Conservation (phyloP, 805 yeast genomes). For the Cyberlindnera meyerae region DNA sequence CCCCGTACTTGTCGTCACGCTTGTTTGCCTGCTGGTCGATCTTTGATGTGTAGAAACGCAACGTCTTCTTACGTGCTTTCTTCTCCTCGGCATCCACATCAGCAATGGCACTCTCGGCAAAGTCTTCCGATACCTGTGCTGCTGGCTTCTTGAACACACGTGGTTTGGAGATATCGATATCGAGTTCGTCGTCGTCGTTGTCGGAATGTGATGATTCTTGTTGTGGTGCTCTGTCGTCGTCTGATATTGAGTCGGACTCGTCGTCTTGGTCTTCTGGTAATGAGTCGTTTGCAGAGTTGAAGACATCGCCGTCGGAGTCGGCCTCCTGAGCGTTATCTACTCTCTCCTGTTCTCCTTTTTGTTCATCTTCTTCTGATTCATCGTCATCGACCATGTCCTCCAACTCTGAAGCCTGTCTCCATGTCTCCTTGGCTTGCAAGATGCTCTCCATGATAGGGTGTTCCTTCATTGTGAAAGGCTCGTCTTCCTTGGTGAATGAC, state of each 20-base stretch:
- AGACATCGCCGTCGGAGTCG: constrained; percentile 16
- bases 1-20: constrained; percentile 55
- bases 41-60: constrained; percentile 94
- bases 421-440: constrained; percentile 74
- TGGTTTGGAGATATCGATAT: constrained; percentile 47
- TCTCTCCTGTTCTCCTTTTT: constrained; percentile 10
- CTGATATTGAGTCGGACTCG: background rate
- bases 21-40: constrained; percentile 79
- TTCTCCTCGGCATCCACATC: constrained; percentile 87
- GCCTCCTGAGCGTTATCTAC: constrained; percentile 2
- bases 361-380: constrained; percentile 19
- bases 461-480: constrained; percentile 67
- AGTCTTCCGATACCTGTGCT: constrained; percentile 42
- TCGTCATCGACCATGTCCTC: constrained; percentile 26
- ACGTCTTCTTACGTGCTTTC: constrained; percentile 67
- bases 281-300: constrained; percentile 14
- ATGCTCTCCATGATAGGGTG: constrained; percentile 88
- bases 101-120: constrained; percentile 66
- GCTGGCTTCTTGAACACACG: constrained; percentile 43
- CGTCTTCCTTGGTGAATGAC: constrained; percentile 49
- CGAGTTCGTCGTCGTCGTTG: constrained; percentile 32
- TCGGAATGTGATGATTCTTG: too few species aligned
- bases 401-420: constrained; percentile 75
- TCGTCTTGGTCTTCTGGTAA: constrained; percentile 16
- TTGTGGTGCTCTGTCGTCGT: constrained; percentile 3